Conservation (phyloP, 192 early-diverging fungal species). For the Chytriomyces sp. region DNA sequence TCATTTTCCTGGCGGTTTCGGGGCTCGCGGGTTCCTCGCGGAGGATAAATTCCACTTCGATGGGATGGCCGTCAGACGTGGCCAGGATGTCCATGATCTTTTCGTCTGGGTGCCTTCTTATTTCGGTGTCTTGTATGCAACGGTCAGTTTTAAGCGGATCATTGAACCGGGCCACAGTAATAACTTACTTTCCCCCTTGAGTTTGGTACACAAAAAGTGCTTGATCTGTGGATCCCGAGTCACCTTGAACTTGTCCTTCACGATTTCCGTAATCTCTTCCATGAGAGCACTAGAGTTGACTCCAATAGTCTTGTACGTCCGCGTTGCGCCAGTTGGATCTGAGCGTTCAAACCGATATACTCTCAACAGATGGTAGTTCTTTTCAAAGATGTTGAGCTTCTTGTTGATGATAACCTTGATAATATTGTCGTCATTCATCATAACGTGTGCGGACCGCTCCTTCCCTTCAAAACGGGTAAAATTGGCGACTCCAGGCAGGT, state of each 20-base stretch:
- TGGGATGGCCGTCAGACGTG: conserved; percentile 30
- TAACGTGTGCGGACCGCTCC: conserved; percentile 12
- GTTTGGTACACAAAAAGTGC: conserved; percentile 38
- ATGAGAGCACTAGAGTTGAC: conserved; percentile 38
- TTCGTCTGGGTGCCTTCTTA: conserved; percentile 25
- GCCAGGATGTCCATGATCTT: conserved; percentile 39
- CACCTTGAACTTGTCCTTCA: conserved; percentile 51
- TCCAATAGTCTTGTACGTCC: conserved; percentile 55
- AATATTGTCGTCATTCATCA: conserved; percentile 55
- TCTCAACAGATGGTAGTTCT: conserved; percentile 46
- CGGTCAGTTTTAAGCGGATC: background rate
- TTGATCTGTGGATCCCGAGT: background rate
- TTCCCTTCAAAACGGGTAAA: conserved; percentile 16
- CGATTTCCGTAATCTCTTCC: conserved; percentile 41
- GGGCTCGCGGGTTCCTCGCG: conserved; percentile 22
- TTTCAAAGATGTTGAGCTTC: conserved; percentile 51
- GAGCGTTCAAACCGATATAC: conserved; percentile 40
- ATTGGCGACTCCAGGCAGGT: conserved; percentile 45
- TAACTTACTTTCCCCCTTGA: conserved; percentile 37
- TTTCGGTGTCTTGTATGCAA: conserved; percentile 29
- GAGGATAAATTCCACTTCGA: conserved; percentile 51
- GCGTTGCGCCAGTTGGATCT: conserved; percentile 30
- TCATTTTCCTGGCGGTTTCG: conserved; percentile 12
- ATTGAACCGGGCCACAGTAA: background rate
- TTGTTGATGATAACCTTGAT: conserved; percentile 59